phyloP scores from a whole-genome alignment of 257 asterid genomes.

The Perilla frutescens region DNA sequence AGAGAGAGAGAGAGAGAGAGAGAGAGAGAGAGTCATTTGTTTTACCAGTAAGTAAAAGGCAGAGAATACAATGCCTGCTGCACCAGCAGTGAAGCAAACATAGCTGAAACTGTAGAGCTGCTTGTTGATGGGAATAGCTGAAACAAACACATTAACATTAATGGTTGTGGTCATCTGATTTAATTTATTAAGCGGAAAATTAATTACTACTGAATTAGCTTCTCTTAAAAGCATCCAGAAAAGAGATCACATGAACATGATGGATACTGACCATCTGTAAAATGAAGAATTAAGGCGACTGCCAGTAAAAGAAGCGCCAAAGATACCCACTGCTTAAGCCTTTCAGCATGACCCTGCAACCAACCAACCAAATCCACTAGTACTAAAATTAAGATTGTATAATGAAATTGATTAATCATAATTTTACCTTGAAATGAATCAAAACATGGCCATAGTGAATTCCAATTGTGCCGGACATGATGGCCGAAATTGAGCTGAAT shows the following conservation, averaged over 20 bases:
- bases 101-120: slow-evolving; percentile 92
- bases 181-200: no score
- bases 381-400: no score
- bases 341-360: slow-evolving; percentile 69
- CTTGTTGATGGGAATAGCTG: slow-evolving; percentile 93
- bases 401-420: neutral
- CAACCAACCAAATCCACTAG: neutral
- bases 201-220: no score
- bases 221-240: no score
- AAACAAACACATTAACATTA: neutral
- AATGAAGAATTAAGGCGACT: slow-evolving; percentile 71
- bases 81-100: slow-evolving; percentile 88
- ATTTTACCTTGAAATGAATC: slow-evolving; percentile 72
- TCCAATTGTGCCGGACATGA: slow-evolving; percentile 81
- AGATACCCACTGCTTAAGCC: slow-evolving; percentile 88
- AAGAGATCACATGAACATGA: no score
- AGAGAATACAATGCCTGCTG: slow-evolving; percentile 82
- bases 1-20: neutral
- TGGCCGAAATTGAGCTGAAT: slow-evolving; percentile 79
- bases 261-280: slow-evolving; percentile 67
- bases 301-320: slow-evolving; percentile 64
- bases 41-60: slow-evolving; percentile 76
- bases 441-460: slow-evolving; percentile 88
- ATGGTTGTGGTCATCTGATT: no score
- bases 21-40: neutral